Percentiles rank a stretch among this genome's conserved stretches.
phyloP scores from a whole-genome alignment of 805 yeast genomes.

The Pichia gijzeniarum region DNA sequence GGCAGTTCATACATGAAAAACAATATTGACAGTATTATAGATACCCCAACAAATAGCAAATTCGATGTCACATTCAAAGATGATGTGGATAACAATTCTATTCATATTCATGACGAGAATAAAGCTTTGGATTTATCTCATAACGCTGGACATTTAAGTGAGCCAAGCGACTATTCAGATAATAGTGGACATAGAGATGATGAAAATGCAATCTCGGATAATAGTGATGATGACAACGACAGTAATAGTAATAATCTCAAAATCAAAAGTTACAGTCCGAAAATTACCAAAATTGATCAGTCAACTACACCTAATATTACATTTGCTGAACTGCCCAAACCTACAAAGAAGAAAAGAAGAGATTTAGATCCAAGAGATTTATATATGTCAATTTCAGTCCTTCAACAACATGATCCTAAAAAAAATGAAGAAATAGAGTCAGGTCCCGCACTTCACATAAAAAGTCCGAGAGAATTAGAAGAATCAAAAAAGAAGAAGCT shows the following conservation, averaged over 20 bases:
- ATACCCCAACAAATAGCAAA: slow-evolving; percentile 1
- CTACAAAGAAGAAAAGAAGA: slow-evolving; percentile 32
- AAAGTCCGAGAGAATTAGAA: slow-evolving; percentile 71
- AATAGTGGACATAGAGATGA: background rate
- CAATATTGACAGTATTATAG: background rate
- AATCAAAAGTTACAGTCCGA: background rate
- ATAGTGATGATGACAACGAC: background rate
- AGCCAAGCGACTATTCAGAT: slow-evolving; percentile 35
- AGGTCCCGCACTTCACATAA: slow-evolving; percentile 73
- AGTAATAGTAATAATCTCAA: too few species aligned
- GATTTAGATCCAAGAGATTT: slow-evolving; percentile 77
- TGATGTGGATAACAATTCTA: background rate
- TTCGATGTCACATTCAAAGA: background rate
- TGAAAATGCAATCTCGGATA: background rate
- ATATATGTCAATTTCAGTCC: slow-evolving; percentile 75
- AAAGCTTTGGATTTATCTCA: too few species aligned
- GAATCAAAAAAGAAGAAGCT: slow-evolving; percentile 4
- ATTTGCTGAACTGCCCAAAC: slow-evolving; percentile 56
- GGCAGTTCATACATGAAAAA: too few species aligned
- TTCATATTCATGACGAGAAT: background rate
- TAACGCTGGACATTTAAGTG: slow-evolving; percentile 32
- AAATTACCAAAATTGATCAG: too few species aligned
- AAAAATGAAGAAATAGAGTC: slow-evolving; percentile 39
- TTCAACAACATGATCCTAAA: slow-evolving; percentile 45
- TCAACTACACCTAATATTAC: slow-evolving; percentile 34